phyloP scores from a whole-genome alignment of 306 rosid genomes.

The Gynostemma pentaphyllum region DNA sequence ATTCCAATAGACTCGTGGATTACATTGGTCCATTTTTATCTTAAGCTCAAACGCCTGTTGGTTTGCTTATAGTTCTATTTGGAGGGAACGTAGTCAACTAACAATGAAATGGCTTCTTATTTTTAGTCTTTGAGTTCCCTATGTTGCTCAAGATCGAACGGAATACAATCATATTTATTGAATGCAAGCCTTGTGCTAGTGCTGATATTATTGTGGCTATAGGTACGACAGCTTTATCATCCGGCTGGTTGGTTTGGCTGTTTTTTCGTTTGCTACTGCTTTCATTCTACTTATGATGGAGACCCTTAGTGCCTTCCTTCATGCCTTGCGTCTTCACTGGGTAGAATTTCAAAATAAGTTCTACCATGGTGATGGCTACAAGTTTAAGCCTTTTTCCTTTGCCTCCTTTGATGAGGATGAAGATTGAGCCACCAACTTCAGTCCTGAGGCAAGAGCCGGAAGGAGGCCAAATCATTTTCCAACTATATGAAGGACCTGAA shows the following conservation, averaged over 20 bases:
- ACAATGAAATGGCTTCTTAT: not conserved
- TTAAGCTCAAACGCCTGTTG: not conserved
- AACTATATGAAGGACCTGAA: not conserved
- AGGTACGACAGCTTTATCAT: conserved; percentile 77
- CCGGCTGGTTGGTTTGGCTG: conserved; percentile 77
- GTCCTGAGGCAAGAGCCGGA: not conserved
- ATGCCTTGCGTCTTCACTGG: conserved; percentile 99
- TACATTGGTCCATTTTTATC: not conserved
- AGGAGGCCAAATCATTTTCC: not conserved
- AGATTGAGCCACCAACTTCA: conserved; percentile 28
- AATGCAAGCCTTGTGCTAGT: not conserved
- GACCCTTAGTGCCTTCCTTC: conserved; percentile 95
- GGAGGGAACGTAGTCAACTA: not conserved
- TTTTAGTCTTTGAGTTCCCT: not conserved
- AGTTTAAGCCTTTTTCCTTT: conserved; percentile 90
- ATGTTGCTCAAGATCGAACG: not conserved
- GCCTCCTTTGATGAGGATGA: conserved; percentile 69
- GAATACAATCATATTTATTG: not conserved
- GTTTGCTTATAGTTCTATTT: not conserved
- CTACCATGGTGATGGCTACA: conserved; percentile 91
- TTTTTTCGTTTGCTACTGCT: conserved; percentile 93
- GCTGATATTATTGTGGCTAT: conserved; percentile 21
- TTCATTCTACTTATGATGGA: conserved; percentile 99
- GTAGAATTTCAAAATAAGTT: conserved; percentile 94
- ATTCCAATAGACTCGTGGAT: not conserved